Evolutionary conservation across 129 eudicot species (phyloP), one percentile per base, ranked within the genome.

Genomic region (Flaveria robusta): DNA sequence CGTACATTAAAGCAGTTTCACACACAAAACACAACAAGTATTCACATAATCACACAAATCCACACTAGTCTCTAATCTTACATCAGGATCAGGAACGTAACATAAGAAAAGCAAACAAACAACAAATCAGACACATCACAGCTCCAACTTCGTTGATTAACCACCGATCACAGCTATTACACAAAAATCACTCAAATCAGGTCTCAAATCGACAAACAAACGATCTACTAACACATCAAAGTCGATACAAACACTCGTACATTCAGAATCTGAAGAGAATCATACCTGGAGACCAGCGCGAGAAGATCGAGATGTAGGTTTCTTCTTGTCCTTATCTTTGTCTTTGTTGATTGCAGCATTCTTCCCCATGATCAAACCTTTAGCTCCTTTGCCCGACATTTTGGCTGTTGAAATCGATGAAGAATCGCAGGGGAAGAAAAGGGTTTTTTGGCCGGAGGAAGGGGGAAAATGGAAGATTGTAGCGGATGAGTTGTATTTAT

Each of bases 331-430:
- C 84, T 91, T 91, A 49, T 90, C 92, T 76, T 87, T 90, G 68
- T 91, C 97, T 82, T 88, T 88, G 63, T 83, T 85, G 14, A 54
- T 31, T 26, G 88, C 87, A 31, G 85, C 74, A n/a, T 79, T 76
- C 64, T 88, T 88, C 42, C 92, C 95, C 85, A 81, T 91, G 31
- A 88, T 80, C 86, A 88, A 65, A 19, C 94, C 94, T 80, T 91
- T 91, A 0, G 94, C 97, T 31, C 97, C 97, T 88, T 91, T 91
- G 7, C 97, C 97, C 67, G 97, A 88, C 94, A 91, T 91, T 68
- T 52, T 84, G 55, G 68, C 59, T 47, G 6, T 42, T 11, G 19
- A 74, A 64, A 27, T 26, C 20, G 14, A 13, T 26, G 68, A 3
- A 46, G 26, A 34, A 45, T 31, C 6, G 71, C 34, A 13, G 27